These are phyloP conservation scores for Smittium mucronatum DNA, from an alignment of 371 early-diverging fungal species.

Conservation along the genomic window DNA sequence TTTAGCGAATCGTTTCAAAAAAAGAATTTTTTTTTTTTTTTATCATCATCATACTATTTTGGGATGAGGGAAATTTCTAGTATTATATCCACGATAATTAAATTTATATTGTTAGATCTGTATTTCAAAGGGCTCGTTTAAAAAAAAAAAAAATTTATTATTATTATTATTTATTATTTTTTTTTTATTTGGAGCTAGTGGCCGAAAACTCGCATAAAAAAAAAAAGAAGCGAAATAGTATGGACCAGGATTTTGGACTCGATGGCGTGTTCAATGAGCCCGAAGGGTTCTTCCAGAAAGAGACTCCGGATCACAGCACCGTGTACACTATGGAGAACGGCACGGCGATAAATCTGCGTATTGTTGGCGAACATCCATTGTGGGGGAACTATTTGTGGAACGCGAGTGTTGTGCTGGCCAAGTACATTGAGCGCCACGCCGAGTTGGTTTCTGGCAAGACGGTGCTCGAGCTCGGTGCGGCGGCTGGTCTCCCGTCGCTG, in stretches of 20 bases:
- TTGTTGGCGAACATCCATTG: conserved; percentile 66
- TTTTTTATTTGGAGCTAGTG: too few species aligned
- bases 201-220: too few species aligned
- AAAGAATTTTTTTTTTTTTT: too few species aligned
- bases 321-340: background rate
- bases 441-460: conserved; percentile 41
- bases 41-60: too few species aligned
- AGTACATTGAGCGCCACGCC: conserved; percentile 49
- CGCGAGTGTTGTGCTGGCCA: conserved; percentile 67
- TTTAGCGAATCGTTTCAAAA: too few species aligned
- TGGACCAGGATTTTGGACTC: background rate
- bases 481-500: conserved; percentile 76
- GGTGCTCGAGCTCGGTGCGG: conserved; percentile 84
- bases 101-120: too few species aligned
- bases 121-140: too few species aligned
- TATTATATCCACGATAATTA: too few species aligned
- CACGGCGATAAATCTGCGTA: conserved; percentile 36
- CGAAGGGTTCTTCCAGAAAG: background rate
- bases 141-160: too few species aligned
- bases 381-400: conserved; percentile 92
- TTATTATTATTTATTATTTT: too few species aligned
- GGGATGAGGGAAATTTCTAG: too few species aligned
- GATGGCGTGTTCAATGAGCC: background rate
- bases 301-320: background rate
- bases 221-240: too few species aligned